Conservation (phyloP, 129 eudicot genomes). For the Flaveria trinervia region DNA sequence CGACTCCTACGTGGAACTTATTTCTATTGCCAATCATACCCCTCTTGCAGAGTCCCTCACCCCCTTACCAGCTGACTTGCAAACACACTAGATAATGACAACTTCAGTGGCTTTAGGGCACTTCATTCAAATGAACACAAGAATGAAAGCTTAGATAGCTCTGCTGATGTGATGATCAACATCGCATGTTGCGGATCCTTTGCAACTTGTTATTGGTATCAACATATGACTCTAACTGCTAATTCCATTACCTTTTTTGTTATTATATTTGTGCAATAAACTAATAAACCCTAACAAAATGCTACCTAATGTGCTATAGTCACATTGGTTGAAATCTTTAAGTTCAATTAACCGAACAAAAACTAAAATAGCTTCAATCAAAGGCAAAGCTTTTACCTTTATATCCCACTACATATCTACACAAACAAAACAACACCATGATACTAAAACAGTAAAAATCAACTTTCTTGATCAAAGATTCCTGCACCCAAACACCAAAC, state of each 20-base stretch:
- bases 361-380: conserved; percentile 25
- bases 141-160: neutral
- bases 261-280: too few species aligned
- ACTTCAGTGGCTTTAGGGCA: neutral
- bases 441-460: conserved; percentile 18
- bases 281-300: too few species aligned
- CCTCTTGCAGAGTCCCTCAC: too few species aligned
- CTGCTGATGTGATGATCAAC: neutral
- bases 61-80: too few species aligned
- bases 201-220: neutral
- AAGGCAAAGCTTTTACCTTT: conserved; percentile 3
- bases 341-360: neutral
- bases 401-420: conserved; percentile 7
- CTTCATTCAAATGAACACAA: neutral
- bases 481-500: conserved; percentile 20
- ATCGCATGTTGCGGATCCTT: too few species aligned
- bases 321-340: neutral
- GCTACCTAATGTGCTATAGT: neutral
- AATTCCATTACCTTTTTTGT: neutral
- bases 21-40: too few species aligned
- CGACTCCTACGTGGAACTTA: too few species aligned
- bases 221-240: neutral
- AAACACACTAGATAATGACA: neutral
- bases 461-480: conserved; percentile 17
- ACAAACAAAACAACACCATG: conserved; percentile 6